Evolutionary conservation across 2,329 filamentous ascomycete genomes (phyloP), one percentile per base, ranked within the genome.

Genomic region (Domatiomyces globalis): DNA sequence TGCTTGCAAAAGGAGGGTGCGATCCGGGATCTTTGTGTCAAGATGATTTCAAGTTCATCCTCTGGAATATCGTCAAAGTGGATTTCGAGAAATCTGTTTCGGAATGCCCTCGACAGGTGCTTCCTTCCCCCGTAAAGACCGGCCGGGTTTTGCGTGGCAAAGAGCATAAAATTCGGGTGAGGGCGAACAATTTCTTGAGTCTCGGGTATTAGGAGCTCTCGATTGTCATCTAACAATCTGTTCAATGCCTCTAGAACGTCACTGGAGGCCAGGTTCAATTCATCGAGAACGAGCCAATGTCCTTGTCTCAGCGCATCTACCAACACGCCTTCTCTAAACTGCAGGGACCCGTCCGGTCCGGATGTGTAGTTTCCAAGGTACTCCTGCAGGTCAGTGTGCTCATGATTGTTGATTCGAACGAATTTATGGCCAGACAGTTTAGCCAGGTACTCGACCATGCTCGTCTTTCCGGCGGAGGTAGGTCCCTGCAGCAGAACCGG

Each of bases 361-460:
- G 92, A 95, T 1, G 95, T 74, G 60, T 98, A 99, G 0, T 88
- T 94, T 17, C 92, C 92, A 5, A 99, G 72, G 62, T 99, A 99
- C 65, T 99, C 94, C 67, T 98, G 92, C 39, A 99, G 73, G 66
- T 99, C 92, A 0, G 92, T 98, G 63, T 98, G 92, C 64, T 99
- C 94, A 67, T 99, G 92, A 60, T 99, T 99, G 70, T 99, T 99
- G 73, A 99, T 98, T 54, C 92, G 81, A 44, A 98, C 88, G 63
- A 96, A 98, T 63, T 86, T 92, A 65, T 99, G 95, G 2, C 94
- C 92, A 27, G 88, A 96, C 51, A 86, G 84, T 63, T 94, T 92
- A n/a, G 94, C 90, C 39, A 99, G 76, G 65, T 95, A 95, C 67
- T 96, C 90, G 43, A 98, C 94, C 92, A 99, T 98, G 67, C 90